Conservation (phyloP, 2,329 filamentous ascomycete genomes). For the Cladophialophora yegresii region DNA sequence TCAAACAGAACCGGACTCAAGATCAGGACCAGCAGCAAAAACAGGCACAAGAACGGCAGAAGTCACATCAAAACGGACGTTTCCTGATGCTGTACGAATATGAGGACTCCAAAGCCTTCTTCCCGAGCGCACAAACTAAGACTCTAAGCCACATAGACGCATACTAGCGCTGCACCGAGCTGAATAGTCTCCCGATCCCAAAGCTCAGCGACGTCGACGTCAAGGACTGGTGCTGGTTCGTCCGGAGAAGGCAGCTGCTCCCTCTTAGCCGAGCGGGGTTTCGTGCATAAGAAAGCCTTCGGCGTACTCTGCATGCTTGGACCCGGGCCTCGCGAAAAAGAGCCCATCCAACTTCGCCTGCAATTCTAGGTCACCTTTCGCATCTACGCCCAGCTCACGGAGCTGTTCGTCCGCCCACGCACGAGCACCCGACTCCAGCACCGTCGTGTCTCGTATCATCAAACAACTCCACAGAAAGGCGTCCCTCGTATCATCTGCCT, state of each 20-base stretch:
- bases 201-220: constrained; percentile 14
- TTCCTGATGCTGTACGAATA: constrained; percentile 33
- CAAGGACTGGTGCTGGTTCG: constrained; percentile 16
- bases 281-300: neutral
- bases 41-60: neutral
- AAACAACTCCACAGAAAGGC: constrained; percentile 8
- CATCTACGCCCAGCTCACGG: neutral
- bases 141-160: constrained; percentile 18
- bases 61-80: constrained; percentile 19
- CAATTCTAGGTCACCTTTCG: neutral
- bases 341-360: neutral
- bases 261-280: neutral
- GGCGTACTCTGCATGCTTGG: neutral
- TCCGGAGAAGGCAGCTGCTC: constrained; percentile 5
- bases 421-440: neutral
- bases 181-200: constrained; percentile 21
- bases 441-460: constrained; percentile 13
- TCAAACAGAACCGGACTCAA: neutral
- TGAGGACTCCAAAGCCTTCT: constrained; percentile 29
- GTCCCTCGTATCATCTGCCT: neutral
- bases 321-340: neutral
- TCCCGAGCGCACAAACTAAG: constrained; percentile 23
- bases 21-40: neutral
- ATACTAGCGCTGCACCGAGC: constrained; percentile 25
- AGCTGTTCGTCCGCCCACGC: constrained; percentile 5